Evolutionary conservation across 208 protist species (phyloP).

Genomic region (Trypanosoma lewisi): DNA sequence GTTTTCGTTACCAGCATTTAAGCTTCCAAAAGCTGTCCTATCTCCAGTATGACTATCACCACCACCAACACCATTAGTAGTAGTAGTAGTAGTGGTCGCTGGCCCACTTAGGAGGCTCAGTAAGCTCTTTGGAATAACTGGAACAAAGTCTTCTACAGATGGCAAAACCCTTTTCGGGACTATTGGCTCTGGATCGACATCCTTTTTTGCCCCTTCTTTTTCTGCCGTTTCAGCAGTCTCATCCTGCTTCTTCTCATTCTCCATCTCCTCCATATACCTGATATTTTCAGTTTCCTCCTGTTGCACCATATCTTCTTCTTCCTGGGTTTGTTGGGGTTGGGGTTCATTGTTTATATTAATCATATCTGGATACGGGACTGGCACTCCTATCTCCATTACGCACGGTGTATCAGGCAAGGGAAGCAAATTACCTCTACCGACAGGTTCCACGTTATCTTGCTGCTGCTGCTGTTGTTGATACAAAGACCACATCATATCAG

Average conservation of each 20-base stretch:
- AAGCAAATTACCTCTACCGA: too few relatives aligned
- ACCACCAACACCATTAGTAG: neutral
- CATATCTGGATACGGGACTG: too few relatives aligned
- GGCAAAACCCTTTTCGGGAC: constrained; percentile 30
- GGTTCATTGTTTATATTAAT: too few relatives aligned
- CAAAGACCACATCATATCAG: constrained; percentile 3
- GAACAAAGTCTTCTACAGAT: constrained; percentile 76
- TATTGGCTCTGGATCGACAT: constrained; percentile 2
- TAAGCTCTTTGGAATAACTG: constrained; percentile 43
- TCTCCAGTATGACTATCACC: neutral
- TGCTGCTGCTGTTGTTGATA: constrained; percentile 23
- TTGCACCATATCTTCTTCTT: constrained; percentile 5
- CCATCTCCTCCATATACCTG: too few relatives aligned
- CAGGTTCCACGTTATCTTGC: too few relatives aligned
- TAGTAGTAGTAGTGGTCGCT: constrained; percentile 15
- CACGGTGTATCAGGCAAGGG: too few relatives aligned
- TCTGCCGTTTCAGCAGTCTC: neutral
- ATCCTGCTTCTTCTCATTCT: constrained; percentile 3
- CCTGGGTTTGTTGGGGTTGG: too few relatives aligned
- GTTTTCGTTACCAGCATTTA: neutral
- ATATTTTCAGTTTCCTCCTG: constrained; percentile 1
- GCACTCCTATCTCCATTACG: too few relatives aligned
- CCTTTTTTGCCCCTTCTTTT: constrained; percentile 19
- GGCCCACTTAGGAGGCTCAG: constrained; percentile 19
- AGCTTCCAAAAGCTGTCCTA: neutral